A percentile compares a stretch with the other conserved stretches of the same genome.
Evolutionary conservation across 2,329 filamentous ascomycete genomes (phyloP).

Genomic region (Claviceps citrina): DNA sequence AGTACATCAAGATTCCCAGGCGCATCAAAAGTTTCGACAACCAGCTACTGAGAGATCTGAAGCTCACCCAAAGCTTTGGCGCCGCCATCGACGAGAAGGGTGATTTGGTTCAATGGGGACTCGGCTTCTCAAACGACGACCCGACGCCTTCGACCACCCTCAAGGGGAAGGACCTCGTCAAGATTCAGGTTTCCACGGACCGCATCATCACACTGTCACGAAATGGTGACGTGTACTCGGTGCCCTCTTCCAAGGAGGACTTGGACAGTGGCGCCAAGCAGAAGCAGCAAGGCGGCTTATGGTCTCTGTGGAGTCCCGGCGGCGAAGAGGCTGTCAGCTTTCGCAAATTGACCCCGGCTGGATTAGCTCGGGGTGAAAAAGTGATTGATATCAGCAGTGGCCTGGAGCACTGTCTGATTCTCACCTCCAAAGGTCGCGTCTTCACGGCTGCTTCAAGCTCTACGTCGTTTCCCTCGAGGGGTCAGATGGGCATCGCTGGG

Average conservation of each 20-base stretch:
- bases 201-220: conserved; percentile 66
- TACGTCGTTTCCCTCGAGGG: conserved; percentile 61
- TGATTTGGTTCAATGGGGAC: conserved; percentile 84
- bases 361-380: conserved; percentile 53
- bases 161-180: conserved; percentile 63
- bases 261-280: conserved; percentile 49
- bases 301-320: conserved; percentile 53
- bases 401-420: conserved; percentile 69
- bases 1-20: conserved; percentile 62
- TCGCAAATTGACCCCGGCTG: conserved; percentile 50
- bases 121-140: conserved; percentile 51
- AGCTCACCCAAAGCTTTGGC: conserved; percentile 67
- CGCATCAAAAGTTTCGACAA: conserved; percentile 73
- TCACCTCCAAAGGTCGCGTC: conserved; percentile 72
- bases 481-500: conserved; percentile 76
- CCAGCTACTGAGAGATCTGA: conserved; percentile 70
- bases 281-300: conserved; percentile 40
- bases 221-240: conserved; percentile 65
- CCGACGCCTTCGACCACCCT: conserved; percentile 56
- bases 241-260: conserved; percentile 61
- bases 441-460: conserved; percentile 78
- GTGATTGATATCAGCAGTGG: conserved; percentile 62
- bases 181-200: conserved; percentile 64
- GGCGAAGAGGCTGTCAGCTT: conserved; percentile 43
- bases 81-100: conserved; percentile 79